A percentile compares a stretch with the other conserved stretches of the same genome.
phyloP scores from a whole-genome alignment of 1,284 basidiomycete species.

The Porogramme epimiltina region DNA sequence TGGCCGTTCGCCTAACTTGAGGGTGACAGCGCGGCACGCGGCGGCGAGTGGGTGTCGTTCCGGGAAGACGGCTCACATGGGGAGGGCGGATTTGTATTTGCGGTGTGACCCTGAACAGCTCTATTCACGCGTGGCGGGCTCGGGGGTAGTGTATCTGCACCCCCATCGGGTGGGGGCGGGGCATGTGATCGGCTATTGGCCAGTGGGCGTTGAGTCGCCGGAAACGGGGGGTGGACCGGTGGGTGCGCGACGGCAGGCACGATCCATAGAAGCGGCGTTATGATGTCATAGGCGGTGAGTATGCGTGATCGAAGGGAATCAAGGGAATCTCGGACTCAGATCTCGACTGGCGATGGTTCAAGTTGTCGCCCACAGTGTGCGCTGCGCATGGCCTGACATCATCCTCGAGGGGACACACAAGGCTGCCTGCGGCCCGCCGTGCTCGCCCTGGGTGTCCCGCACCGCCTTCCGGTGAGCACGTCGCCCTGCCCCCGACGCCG shows the following conservation, averaged over 20 bases:
- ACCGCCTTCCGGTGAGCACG: too few species aligned
- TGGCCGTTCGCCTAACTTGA: too few species aligned
- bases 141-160: too few species aligned
- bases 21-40: too few species aligned
- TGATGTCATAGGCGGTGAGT: constrained; percentile 22
- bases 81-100: too few species aligned
- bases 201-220: constrained; percentile 2
- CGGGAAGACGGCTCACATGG: too few species aligned
- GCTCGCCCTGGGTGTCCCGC: background rate
- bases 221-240: background rate
- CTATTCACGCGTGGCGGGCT: too few species aligned
- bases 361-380: background rate
- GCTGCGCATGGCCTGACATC: constrained; percentile 15
- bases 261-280: background rate
- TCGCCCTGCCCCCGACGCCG: too few species aligned
- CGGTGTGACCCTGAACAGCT: too few species aligned
- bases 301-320: constrained; percentile 14
- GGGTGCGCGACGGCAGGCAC: constrained; percentile 3
- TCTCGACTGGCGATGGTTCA: constrained; percentile 14
- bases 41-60: too few species aligned
- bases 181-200: too few species aligned
- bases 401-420: constrained; percentile 13
- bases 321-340: constrained; percentile 7
- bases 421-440: background rate
- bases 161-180: too few species aligned